Conservation (phyloP, 306 rosid species). For the Acacia melanoxylon region DNA sequence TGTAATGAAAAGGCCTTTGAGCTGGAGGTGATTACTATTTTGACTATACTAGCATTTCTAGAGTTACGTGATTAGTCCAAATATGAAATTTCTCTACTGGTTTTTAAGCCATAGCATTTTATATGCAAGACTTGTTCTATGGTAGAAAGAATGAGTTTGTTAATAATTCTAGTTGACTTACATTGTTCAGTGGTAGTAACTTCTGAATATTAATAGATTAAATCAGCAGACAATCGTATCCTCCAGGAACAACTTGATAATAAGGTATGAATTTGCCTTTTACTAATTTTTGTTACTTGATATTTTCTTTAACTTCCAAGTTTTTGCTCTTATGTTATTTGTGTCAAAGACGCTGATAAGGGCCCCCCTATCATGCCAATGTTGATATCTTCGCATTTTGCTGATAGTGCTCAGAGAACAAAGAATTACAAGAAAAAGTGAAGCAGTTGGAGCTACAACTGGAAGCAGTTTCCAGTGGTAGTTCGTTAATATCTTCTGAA, state of each 20-base stretch:
- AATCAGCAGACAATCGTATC: conserved; percentile 93
- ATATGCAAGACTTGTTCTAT: neutral
- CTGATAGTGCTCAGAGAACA: conserved; percentile 77
- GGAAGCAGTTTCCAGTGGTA: conserved; percentile 43
- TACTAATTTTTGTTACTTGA: neutral
- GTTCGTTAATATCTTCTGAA: conserved; percentile 40
- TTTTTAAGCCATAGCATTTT: conserved; percentile 5
- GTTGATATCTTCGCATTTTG: conserved; percentile 23
- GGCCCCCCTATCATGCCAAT: neutral
- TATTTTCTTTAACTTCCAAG: neutral
- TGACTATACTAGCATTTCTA: conserved; percentile 24
- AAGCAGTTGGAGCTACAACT: conserved; percentile 62
- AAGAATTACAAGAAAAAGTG: conserved; percentile 76
- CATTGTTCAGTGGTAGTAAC: conserved; percentile 19
- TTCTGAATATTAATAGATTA: conserved; percentile 55
- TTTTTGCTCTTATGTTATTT: neutral
- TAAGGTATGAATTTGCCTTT: conserved; percentile 54
- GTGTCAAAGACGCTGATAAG: conserved; percentile 17
- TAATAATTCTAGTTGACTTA: conserved; percentile 4
- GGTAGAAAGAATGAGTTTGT: conserved; percentile 2
- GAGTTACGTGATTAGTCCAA: conserved; percentile 20
- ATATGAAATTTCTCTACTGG: neutral
- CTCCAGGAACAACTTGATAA: conserved; percentile 90
- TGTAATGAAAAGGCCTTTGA: conserved; percentile 88
- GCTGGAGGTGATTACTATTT: conserved; percentile 71